phyloP scores from a whole-genome alignment of 2,329 filamentous ascomycete species.

The Capronia americana region DNA sequence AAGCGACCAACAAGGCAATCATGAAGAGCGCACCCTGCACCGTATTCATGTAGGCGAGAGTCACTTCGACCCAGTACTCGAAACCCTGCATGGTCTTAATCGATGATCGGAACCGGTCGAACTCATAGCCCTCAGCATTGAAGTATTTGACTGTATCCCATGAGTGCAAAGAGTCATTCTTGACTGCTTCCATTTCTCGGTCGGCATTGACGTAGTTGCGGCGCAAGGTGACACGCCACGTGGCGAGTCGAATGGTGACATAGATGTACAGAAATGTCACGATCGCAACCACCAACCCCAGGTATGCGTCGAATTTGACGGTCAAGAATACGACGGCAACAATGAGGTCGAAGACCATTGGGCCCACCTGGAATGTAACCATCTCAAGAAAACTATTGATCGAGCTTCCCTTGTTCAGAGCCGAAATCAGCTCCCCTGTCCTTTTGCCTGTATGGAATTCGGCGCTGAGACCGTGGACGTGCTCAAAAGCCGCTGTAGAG shows the following conservation, averaged over 20 bases:
- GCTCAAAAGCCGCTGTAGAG: constrained; percentile 94
- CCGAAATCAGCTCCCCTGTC: constrained; percentile 93
- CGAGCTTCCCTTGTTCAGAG: constrained; percentile 91
- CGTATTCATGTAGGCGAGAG: constrained; percentile 80
- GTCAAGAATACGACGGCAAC: constrained; percentile 85
- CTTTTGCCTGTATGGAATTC: constrained; percentile 97
- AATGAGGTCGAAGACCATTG: constrained; percentile 89
- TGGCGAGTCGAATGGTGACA: constrained; percentile 93
- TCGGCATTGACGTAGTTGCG: constrained; percentile 94
- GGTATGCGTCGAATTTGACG: constrained; percentile 81
- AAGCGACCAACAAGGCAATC: constrained; percentile 72
- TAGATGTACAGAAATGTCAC: constrained; percentile 97
- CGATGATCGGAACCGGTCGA: constrained; percentile 72
- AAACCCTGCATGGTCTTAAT: constrained; percentile 74
- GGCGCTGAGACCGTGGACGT: constrained; percentile 91
- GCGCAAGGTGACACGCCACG: constrained; percentile 87
- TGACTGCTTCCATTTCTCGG: constrained; percentile 93
- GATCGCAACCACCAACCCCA: constrained; percentile 85
- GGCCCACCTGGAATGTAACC: constrained; percentile 92
- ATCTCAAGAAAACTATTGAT: constrained; percentile 98
- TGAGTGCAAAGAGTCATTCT: constrained; percentile 98
- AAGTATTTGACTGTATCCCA: constrained; percentile 96
- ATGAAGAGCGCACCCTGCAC: constrained; percentile 82
- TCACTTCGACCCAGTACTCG: constrained; percentile 77
- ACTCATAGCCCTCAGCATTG: constrained; percentile 82